phyloP scores from a whole-genome alignment of 768 basidiomycete species.

The Nidularia sp. region DNA sequence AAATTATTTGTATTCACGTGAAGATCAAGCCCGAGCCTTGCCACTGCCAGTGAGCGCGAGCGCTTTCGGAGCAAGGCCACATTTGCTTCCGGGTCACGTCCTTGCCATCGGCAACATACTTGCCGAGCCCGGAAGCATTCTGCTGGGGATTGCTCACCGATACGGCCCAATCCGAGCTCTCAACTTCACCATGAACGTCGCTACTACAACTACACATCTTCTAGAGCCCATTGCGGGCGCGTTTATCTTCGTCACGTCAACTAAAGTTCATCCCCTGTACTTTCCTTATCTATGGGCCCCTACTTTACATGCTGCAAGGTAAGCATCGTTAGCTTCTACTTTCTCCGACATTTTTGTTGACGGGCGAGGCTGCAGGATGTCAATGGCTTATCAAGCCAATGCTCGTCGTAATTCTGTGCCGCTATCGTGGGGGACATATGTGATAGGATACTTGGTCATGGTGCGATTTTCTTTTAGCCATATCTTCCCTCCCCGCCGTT shows the following conservation, averaged over 20 bases:
- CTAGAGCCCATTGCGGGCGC: constrained; percentile 14
- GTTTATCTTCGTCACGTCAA: constrained; percentile 17
- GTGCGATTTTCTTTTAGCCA: constrained; percentile 13
- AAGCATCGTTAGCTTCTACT: background rate
- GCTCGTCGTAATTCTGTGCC: constrained; percentile 20
- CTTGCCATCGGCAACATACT: too few species aligned
- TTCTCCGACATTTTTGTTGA: background rate
- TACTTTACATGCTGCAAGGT: constrained; percentile 32
- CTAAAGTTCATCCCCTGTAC: constrained; percentile 30
- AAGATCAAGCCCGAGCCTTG: too few species aligned
- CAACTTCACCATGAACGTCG: constrained; percentile 10
- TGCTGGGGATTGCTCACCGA: too few species aligned
- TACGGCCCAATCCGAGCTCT: too few species aligned
- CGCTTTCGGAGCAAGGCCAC: too few species aligned
- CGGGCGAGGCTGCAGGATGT: constrained; percentile 23
- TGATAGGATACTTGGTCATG: constrained; percentile 44
- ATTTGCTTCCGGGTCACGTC: too few species aligned
- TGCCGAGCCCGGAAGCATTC: too few species aligned
- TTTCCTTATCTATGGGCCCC: constrained; percentile 38
- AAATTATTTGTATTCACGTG: background rate
- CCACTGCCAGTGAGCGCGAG: too few species aligned
- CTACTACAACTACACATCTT: constrained; percentile 9
- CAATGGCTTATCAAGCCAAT: constrained; percentile 38
- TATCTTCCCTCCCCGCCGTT: background rate
- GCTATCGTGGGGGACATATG: constrained; percentile 40